These are phyloP conservation scores for Blastocystis sp. DNA, from an alignment of 352 stramenopile genomes.

Conservation along the genomic window DNA sequence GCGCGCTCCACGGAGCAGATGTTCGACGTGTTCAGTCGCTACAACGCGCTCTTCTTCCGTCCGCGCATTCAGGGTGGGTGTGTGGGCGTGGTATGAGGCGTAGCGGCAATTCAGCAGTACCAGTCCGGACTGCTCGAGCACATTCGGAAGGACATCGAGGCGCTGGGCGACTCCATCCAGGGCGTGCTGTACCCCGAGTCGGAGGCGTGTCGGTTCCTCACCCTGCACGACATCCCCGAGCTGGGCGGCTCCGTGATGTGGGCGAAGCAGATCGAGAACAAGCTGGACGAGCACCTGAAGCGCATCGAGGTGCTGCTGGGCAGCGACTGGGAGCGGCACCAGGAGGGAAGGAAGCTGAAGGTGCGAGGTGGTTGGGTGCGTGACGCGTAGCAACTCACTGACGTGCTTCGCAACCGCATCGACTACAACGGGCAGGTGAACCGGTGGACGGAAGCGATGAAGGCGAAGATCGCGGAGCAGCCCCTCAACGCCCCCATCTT, in stretches of 20 bases:
- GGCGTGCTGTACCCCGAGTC: conserved; percentile 91
- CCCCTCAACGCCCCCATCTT: conserved; percentile 6
- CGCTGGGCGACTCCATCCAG: conserved; percentile 91
- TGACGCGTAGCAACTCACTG: not conserved
- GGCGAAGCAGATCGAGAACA: conserved; percentile 99
- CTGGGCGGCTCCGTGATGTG: conserved; percentile 97
- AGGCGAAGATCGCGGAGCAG: not conserved
- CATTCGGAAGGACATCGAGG: conserved; percentile 93
- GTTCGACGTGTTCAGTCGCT: conserved; percentile 95
- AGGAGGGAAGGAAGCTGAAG: conserved; percentile 85
- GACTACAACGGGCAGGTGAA: not conserved
- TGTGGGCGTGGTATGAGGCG: conserved; percentile 81
- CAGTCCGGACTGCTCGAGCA: conserved; percentile 97
- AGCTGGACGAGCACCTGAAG: conserved; percentile 93
- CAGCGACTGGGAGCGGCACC: conserved; percentile 92
- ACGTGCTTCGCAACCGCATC: conserved; percentile 23
- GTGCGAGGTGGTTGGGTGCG: not conserved
- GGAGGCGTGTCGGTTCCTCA: conserved; percentile 89
- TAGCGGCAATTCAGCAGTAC: conserved; percentile 94
- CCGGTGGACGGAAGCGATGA: conserved; percentile 42
- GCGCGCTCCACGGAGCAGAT: conserved; percentile 91
- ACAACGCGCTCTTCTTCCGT: conserved; percentile 95
- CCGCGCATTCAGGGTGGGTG: conserved; percentile 85
- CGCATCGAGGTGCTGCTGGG: conserved; percentile 95
- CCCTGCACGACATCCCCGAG: conserved; percentile 93